Evolutionary conservation across 2,329 filamentous ascomycete genomes (phyloP).

Genomic region (Chalaropsis ovoidea): DNA sequence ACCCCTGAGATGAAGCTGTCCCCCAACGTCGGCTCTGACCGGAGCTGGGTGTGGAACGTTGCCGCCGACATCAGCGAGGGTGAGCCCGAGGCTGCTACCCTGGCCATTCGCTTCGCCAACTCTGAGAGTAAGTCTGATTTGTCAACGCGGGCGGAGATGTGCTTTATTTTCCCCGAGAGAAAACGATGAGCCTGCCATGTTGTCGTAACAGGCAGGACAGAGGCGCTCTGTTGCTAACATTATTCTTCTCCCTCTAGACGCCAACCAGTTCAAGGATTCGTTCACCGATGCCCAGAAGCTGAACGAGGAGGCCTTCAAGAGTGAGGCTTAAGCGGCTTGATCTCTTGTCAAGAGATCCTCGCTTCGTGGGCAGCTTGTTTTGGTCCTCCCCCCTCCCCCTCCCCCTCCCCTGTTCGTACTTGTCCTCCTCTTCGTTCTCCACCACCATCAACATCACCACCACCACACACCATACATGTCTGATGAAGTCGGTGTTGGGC

Average conservation of each 20-base stretch:
- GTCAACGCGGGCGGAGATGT: constrained; percentile 1
- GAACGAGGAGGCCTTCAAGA: constrained; percentile 75
- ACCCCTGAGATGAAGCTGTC: constrained; percentile 98
- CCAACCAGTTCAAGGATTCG: constrained; percentile 93
- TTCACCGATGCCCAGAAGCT: constrained; percentile 96
- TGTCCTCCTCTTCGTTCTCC: neutral
- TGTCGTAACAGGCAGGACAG: constrained; percentile 14
- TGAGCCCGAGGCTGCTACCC: constrained; percentile 87
- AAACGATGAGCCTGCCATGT: neutral
- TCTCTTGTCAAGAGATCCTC: constrained; percentile 4
- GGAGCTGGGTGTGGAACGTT: constrained; percentile 99
- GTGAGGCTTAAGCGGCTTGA: constrained; percentile 30
- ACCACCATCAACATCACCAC: neutral
- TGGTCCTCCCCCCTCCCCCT: neutral
- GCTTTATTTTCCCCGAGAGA: neutral
- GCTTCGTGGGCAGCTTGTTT: constrained; percentile 4
- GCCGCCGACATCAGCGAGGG: constrained; percentile 96
- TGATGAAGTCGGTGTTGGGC: neutral
- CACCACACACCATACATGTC: neutral
- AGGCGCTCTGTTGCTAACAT: constrained; percentile 28
- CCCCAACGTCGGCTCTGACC: constrained; percentile 94
- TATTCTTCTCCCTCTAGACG: constrained; percentile 47
- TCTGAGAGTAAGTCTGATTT: constrained; percentile 65
- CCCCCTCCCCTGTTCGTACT: neutral
- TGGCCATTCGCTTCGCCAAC: constrained; percentile 96